Conservation (phyloP, 371 early-diverging fungal species). For the Actinomucor elegans region DNA sequence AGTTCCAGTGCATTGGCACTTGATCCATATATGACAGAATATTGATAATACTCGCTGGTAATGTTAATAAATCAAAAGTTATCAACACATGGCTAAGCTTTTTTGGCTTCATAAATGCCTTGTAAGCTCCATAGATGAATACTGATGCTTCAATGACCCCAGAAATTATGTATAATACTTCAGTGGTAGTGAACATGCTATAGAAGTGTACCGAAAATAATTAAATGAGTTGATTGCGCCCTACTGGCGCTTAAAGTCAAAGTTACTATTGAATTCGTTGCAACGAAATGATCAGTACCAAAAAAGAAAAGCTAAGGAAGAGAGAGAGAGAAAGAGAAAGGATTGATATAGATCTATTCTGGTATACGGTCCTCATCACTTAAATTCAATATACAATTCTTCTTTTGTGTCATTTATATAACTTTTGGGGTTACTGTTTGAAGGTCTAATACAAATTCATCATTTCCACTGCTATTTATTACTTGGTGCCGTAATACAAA, state of each 20-base stretch:
- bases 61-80: constrained; percentile 3
- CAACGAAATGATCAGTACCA: background rate
- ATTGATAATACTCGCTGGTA: constrained; percentile 16
- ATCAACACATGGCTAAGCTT: constrained; percentile 5
- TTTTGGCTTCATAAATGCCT: constrained; percentile 11
- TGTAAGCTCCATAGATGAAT: background rate
- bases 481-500: background rate
- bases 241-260: background rate
- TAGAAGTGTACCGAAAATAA: background rate
- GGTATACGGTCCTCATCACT: too few relatives aligned
- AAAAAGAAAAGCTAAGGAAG: background rate
- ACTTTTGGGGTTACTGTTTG: background rate
- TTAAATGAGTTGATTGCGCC: background rate
- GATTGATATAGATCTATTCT: background rate
- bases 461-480: too few relatives aligned
- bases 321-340: background rate
- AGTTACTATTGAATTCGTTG: background rate
- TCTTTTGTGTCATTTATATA: background rate
- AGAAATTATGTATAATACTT: background rate
- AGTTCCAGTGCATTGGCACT: constrained; percentile 17
- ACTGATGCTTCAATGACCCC: background rate
- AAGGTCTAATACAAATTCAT: too few relatives aligned
- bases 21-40: background rate
- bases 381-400: too few relatives aligned
- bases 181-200: background rate